phyloP scores from a whole-genome alignment of 345 rosid genomes.

The Cardiospermum halicacabum region DNA sequence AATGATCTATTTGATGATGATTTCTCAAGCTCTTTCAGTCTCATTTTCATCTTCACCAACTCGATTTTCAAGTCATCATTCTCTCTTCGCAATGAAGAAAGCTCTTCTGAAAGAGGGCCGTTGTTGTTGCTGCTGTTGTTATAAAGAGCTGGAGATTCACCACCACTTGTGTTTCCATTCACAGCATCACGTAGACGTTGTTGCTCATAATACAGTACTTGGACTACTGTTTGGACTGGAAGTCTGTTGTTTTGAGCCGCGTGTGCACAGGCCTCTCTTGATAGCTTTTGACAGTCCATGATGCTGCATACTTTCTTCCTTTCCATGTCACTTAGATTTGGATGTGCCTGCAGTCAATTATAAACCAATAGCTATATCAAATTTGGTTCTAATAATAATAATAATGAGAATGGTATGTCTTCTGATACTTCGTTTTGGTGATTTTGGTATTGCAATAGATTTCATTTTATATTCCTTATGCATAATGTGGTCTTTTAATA shows the following conservation, averaged over 20 bases:
- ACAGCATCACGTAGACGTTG: slow-evolving; percentile 73
- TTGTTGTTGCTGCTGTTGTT: slow-evolving; percentile 33
- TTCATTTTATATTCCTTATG: too few relatives aligned
- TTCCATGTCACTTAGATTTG: slow-evolving; percentile 71
- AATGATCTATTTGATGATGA: slow-evolving; percentile 15
- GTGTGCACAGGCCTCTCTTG: slow-evolving; percentile 91
- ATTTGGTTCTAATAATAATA: too few relatives aligned
- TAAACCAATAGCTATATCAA: slow-evolving; percentile 1
- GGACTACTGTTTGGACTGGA: slow-evolving; percentile 88
- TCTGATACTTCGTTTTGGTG: too few relatives aligned
- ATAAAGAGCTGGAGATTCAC: slow-evolving; percentile 32
- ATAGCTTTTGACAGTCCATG: slow-evolving; percentile 95
- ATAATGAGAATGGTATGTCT: too few relatives aligned
- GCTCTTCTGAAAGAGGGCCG: slow-evolving; percentile 54
- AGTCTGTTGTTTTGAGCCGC: slow-evolving; percentile 91
- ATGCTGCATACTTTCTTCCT: slow-evolving; percentile 90
- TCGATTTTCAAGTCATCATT: slow-evolving; percentile 81
- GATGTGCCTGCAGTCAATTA: slow-evolving; percentile 75
- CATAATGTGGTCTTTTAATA: too few relatives aligned
- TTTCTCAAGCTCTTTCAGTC: slow-evolving; percentile 65
- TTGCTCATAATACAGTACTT: slow-evolving; percentile 90
- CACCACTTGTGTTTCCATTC: slow-evolving; percentile 34
- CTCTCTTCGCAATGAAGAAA: slow-evolving; percentile 58
- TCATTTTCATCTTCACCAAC: slow-evolving; percentile 79
- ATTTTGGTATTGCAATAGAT: too few relatives aligned